Evolutionary conservation across 2,329 filamentous ascomycete species (phyloP), one percentile per base, ranked within the genome.

Genomic region (Aspergillus fructus): DNA sequence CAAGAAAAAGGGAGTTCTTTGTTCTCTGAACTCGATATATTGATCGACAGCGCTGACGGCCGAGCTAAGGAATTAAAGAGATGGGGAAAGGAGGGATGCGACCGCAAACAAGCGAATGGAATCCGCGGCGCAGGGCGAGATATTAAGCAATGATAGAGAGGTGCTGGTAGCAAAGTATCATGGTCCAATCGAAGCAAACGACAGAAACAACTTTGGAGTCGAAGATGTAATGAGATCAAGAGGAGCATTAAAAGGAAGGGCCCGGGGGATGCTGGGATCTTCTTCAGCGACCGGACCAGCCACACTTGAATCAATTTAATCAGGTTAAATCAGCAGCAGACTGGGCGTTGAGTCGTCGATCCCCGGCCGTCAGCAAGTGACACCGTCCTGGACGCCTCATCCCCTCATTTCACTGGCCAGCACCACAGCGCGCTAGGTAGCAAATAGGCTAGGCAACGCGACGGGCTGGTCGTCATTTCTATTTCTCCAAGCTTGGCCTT

Each of bases 281-380:
- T 56, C 54, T 49, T 50, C 53, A 52, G 27, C 30, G 47, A 46
- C 11, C 33, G 15, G 47, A 30, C 41, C 54, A 56, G 53, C 53
- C 53, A 45, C 53, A 51, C 30, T 30, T 30, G 27, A 30, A 30
- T 30, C 27, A 30, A 30, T 8, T 30, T 30, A 30, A 30, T 33
- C 24, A 17, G 43, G 30, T 37, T 43, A 23, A 48, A 43, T 37
- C 53, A 50, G 27, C 27, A 30, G 9, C 27, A 30, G 33, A 21
- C 21, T 21, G 48, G 17, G 19, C 41, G 54, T 37, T 19, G 47
- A 56, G 7, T 24, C 24, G 24, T 50, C 54, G 40, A 56, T 51
- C 54, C 47, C 21, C 21, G 21, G 21, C 21, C 37, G 47, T 51
- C 48, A 47, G 41, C 48, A 40, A 51, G 39, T 33, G 41, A 40